Evolutionary conservation across 192 early-diverging fungal genomes (phyloP).

Genomic region (Coemansia sp.): DNA sequence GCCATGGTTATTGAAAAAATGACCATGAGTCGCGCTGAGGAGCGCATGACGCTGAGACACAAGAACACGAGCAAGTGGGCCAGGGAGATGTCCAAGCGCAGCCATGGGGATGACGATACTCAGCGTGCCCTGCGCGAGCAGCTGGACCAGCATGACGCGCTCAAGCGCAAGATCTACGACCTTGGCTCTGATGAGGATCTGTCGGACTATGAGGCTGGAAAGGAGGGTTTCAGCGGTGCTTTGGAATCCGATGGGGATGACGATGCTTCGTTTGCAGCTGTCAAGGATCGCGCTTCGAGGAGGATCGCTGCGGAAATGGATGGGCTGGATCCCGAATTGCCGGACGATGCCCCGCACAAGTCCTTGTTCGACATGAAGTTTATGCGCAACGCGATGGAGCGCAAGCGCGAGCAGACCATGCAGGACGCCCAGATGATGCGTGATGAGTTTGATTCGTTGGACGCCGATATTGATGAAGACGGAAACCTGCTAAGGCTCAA

Average conservation of each 20-base stretch:
- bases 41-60: conserved; percentile 91
- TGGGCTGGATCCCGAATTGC: conserved; percentile 31
- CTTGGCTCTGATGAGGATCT: conserved; percentile 60
- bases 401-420: conserved; percentile 54
- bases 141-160: conserved; percentile 69
- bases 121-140: conserved; percentile 86
- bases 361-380: conserved; percentile 97
- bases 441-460: conserved; percentile 40
- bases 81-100: conserved; percentile 67
- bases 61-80: conserved; percentile 98
- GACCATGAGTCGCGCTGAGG: conserved; percentile 68
- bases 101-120: conserved; percentile 59
- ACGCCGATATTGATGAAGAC: conserved; percentile 39
- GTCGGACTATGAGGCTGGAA: conserved; percentile 47
- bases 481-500: conserved; percentile 21
- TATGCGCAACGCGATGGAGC: conserved; percentile 83
- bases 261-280: conserved; percentile 20
- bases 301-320: conserved; percentile 17
- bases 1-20: conserved; percentile 42
- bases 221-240: conserved; percentile 29
- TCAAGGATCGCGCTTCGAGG: conserved; percentile 12
- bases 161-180: conserved; percentile 82
- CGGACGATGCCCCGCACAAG: conserved; percentile 60
- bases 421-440: conserved; percentile 38
- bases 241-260: conserved; percentile 33